Base-by-base conservation (phyloP, 176 grass and related monocot species). In the Oropetium thomaeum region DNA sequence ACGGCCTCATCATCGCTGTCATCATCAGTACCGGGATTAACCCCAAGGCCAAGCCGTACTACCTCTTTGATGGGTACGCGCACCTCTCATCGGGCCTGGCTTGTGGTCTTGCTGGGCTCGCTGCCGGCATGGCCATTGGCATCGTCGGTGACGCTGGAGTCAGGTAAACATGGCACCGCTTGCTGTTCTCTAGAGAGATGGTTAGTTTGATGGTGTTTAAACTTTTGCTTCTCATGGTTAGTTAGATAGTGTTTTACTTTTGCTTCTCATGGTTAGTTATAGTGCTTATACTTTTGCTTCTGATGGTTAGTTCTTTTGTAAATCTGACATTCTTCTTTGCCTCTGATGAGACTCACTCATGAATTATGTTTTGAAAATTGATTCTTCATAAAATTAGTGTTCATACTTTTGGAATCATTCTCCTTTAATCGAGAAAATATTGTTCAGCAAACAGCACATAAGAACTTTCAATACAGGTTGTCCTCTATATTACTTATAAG, bases 61-160 rank as follows among this genome's bases (percentile, higher is more conserved):
- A 80, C 89, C 96, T 98, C 26, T 98, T 98, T 28, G 96, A 98
- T 30, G 96, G 96, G 0, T 98, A 98, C 40, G 96, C 96, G 0
- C 96, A 98, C 62, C 96, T 98, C 38, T 94, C 91, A 9, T 98
- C 96, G 0, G 96, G 96, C 0, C 84, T 98, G 10, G 84, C 96
- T 1, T 98, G 96, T 67, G 96, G 96, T 6, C 95, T 98, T 26
- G 96, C 91, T 4, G 96, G 96, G 10, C 91, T 98, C 2, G 88
- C 91, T 1, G 96, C 96, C 2, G 91, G 96, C 31, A 98, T 98
- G 96, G 96, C 96, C 64, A 98, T 98, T 4, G 96, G 96, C 35
- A 98, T 98, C 53, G 96, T 98, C 19, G 96, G 96, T 63, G 96
- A 98, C 54, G 96, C 96, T 22, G 96, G 96, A 77, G 96, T 98